Evolutionary conservation across 306 rosid species (phyloP).

Genomic region (Gastrolobium villosum): DNA sequence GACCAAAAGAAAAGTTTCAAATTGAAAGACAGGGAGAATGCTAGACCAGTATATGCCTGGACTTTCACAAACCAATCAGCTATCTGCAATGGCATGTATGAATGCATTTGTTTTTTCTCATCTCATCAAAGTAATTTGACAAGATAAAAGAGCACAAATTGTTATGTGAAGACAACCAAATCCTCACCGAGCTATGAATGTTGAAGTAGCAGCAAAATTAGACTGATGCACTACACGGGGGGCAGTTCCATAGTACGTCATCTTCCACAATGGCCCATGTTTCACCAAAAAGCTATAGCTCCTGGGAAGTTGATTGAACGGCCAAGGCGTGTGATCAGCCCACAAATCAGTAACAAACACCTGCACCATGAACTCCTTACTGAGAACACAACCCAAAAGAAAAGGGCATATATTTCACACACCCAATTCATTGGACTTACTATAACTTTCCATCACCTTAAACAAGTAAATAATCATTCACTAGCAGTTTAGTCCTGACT

Average conservation of each 20-base stretch:
- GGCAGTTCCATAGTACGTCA: constrained; percentile 90
- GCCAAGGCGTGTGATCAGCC: constrained; percentile 99
- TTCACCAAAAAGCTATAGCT: constrained; percentile 98
- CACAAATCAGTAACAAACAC: constrained; percentile 96
- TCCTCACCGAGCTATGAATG: constrained; percentile 94
- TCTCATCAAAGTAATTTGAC: not conserved
- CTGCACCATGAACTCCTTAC: constrained; percentile 52
- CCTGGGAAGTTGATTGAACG: constrained; percentile 94
- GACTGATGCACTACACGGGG: constrained; percentile 93
- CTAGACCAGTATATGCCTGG: constrained; percentile 15
- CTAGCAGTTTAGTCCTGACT: not conserved
- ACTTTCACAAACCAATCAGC: not conserved
- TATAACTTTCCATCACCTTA: constrained; percentile 36
- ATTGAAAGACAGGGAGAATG: constrained; percentile 25
- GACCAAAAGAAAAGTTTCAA: constrained; percentile 16
- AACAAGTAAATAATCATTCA: constrained; percentile 21
- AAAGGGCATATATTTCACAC: not conserved
- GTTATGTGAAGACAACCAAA: constrained; percentile 16
- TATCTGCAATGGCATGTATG: not conserved
- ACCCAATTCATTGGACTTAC: constrained; percentile 4
- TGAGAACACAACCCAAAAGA: constrained; percentile 29
- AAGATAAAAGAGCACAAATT: not conserved
- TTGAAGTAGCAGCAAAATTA: constrained; percentile 88
- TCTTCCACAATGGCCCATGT: constrained; percentile 89
- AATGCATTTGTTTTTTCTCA: not conserved